phyloP scores from a whole-genome alignment of 2,329 filamentous ascomycete species.

The Monosporascus sp. region DNA sequence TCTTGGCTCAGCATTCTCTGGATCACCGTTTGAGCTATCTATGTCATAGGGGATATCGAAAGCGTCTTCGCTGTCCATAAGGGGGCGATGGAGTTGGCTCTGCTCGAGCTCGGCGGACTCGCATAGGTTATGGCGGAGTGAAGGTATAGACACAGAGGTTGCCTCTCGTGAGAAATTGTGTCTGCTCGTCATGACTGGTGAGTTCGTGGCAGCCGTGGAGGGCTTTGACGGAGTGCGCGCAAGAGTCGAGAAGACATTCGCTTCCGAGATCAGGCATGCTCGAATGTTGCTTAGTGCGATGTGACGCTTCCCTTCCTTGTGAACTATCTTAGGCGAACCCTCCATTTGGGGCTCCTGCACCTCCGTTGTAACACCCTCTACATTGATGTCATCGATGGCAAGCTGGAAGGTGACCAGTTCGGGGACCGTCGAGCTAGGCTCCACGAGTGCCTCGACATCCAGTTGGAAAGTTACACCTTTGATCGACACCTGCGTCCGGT shows the following conservation, averaged over 20 bases:
- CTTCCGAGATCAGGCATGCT: constrained; percentile 62
- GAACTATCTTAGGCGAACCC: constrained; percentile 31
- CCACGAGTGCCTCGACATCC: constrained; percentile 52
- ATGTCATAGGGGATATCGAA: constrained; percentile 53
- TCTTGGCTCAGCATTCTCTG: constrained; percentile 29
- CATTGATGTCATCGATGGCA: constrained; percentile 56
- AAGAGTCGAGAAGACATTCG: constrained; percentile 58
- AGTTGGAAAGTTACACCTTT: constrained; percentile 61
- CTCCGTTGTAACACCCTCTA: constrained; percentile 58
- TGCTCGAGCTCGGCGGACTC: constrained; percentile 28
- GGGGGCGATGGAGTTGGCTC: constrained; percentile 25
- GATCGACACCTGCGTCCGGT: constrained; percentile 64
- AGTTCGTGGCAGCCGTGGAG: constrained; percentile 49
- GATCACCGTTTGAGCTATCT: constrained; percentile 28
- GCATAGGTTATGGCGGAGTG: constrained; percentile 21
- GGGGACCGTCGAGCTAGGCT: constrained; percentile 39
- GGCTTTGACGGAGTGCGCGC: constrained; percentile 53
- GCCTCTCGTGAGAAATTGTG: constrained; percentile 19
- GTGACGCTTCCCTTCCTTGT: constrained; percentile 60
- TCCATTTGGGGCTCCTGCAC: constrained; percentile 22
- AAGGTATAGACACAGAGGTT: constrained; percentile 9
- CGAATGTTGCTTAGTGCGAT: constrained; percentile 59
- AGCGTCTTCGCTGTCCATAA: constrained; percentile 50
- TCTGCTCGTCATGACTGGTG: constrained; percentile 31
- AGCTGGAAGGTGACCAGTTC: constrained; percentile 61